Evolutionary conservation across 192 early-diverging fungal genomes (phyloP), one percentile per base, ranked within the genome.

Genomic region (Pilaira anomala): DNA sequence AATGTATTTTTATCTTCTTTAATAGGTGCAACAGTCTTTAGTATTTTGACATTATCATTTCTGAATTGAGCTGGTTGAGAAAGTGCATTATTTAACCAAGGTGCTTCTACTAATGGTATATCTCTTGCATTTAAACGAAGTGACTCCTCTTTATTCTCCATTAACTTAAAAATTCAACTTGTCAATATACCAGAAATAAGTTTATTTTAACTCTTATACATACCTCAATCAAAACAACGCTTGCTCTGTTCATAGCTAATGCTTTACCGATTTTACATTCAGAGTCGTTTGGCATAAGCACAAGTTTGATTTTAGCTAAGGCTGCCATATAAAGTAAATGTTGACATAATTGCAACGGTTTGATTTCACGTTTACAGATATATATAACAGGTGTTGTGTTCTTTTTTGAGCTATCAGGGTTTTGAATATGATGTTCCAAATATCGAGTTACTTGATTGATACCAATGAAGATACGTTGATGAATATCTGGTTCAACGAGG

Each of bases 331-430:
- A 45, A 3, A 65, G 42, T 39, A 65, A 22, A 21, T 65, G 63
- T 22, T 50, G 24, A 13, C 51, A 54, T 13, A 65, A 24, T 0
- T 56, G 63, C 2, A 33, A 16, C 0, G 52, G 51, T 19, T 65
- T 54, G 18, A 52, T 55, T 19, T 65, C 63, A 46, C 63, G 7
- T n/a, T 65, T 65, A 33, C 63, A 65, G 7, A 65, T 39, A 33
- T 42, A 65, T 2, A 65, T 50, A 19, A 50, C 28, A 7, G 53
- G 22, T 0, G 28, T 11, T 24, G 7, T 12, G 0, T 19, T 22
- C 22, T n/a, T 28, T 22, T 55, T 29, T 33, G 5, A 16, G 7
- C 0, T 45, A 25, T 14, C 21, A 19, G 40, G 51, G 39, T 56
- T 13, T 45, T 44, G 24, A 22, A 65, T 65, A n/a, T 44, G 28